A percentile compares a stretch with the other conserved stretches of the same genome.
These are phyloP conservation scores for Trametopsis cervina DNA, from an alignment of 768 basidiomycete species.

Conservation along the genomic window DNA sequence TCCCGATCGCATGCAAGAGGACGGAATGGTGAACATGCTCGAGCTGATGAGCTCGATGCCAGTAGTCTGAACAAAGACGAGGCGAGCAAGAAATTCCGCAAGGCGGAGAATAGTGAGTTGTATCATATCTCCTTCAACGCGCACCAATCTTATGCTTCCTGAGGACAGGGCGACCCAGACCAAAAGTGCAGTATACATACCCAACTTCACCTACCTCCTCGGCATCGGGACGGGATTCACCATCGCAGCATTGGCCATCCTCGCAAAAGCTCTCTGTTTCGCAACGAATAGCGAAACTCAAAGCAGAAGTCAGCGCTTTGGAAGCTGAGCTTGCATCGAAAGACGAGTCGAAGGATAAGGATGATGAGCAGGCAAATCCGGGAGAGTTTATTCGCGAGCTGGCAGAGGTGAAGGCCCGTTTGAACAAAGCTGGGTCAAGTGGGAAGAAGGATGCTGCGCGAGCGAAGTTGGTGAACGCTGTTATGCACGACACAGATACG, in stretches of 20 bases:
- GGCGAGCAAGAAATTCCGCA: slow-evolving; percentile 63
- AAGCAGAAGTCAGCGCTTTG: slow-evolving; percentile 71
- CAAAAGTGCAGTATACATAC: slow-evolving; percentile 53
- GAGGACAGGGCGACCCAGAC: slow-evolving; percentile 42
- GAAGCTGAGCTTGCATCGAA: slow-evolving; percentile 79
- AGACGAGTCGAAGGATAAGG: slow-evolving; percentile 31
- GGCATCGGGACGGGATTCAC: slow-evolving; percentile 32
- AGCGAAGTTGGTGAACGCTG: slow-evolving; percentile 52
- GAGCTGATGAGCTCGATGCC: slow-evolving; percentile 60
- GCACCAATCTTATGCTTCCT: not conserved
- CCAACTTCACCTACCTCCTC: slow-evolving; percentile 59
- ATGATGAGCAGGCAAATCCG: slow-evolving; percentile 54
- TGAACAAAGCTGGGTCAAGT: slow-evolving; percentile 59
- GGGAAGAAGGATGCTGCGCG: slow-evolving; percentile 31
- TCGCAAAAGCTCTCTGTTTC: slow-evolving; percentile 19
- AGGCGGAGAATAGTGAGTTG: slow-evolving; percentile 53
- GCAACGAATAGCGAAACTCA: slow-evolving; percentile 47
- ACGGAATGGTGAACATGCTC: slow-evolving; percentile 34
- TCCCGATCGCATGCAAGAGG: slow-evolving; percentile 32
- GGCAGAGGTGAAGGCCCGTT: slow-evolving; percentile 62
- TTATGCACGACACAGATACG: slow-evolving; percentile 35
- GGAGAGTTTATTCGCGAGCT: slow-evolving; percentile 72
- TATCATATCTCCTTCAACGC: not conserved
- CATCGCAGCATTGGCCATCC: slow-evolving; percentile 28
- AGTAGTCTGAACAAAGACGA: slow-evolving; percentile 57